These are phyloP conservation scores for Torulaspora microellipsoides DNA, from an alignment of 805 yeast genomes.

Conservation along the genomic window DNA sequence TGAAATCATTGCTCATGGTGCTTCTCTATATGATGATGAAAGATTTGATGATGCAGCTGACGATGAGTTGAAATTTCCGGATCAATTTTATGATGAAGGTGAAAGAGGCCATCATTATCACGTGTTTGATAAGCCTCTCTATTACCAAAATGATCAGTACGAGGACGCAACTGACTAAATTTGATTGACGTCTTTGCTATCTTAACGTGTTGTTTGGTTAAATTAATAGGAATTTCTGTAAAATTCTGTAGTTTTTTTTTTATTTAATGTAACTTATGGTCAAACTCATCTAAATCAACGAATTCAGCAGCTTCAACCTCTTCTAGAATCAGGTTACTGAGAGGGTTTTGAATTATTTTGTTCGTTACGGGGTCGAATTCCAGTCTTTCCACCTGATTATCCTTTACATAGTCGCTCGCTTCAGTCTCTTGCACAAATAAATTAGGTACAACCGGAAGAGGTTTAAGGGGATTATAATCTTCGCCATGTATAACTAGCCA, in stretches of 20 bases:
- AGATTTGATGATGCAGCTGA: conserved; percentile 50
- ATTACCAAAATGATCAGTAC: conserved; percentile 37
- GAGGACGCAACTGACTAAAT: too few species aligned
- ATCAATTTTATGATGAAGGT: conserved; percentile 79
- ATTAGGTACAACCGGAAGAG: conserved; percentile 5
- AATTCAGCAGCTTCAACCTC: conserved; percentile 25
- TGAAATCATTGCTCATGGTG: conserved; percentile 32
- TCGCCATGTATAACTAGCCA: conserved; percentile 16
- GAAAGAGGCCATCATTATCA: conserved; percentile 91
- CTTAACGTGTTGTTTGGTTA: neutral
- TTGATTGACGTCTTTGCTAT: too few species aligned
- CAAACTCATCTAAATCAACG: neutral
- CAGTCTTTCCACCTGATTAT: neutral
- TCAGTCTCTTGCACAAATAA: conserved; percentile 12
- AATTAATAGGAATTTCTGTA: neutral
- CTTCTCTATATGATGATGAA: conserved; percentile 48
- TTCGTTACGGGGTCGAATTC: conserved; percentile 15
- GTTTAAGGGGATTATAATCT: conserved; percentile 10
- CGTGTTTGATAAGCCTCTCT: conserved; percentile 91
- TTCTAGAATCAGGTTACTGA: conserved; percentile 23
- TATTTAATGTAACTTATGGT: neutral
- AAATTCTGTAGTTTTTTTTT: neutral
- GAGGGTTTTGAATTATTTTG: conserved; percentile 8
- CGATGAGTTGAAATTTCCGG: conserved; percentile 69
- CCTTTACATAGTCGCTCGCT: conserved; percentile 2